phyloP scores from a whole-genome alignment of 2,329 filamentous ascomycete species.

The Akanthomyces dipterigenus region DNA sequence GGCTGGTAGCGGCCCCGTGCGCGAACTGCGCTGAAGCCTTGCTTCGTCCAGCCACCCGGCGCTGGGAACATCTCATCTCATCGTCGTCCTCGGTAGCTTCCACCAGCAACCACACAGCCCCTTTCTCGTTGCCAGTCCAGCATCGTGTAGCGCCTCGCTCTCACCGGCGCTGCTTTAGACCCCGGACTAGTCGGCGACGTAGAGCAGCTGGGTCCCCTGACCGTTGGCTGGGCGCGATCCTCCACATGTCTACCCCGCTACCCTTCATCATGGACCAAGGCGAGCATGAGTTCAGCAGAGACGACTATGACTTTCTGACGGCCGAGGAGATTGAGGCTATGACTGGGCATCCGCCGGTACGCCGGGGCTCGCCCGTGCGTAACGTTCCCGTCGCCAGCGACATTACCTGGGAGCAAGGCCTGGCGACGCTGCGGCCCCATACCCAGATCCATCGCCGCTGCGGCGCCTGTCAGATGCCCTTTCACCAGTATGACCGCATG shows the following conservation, averaged over 20 bases:
- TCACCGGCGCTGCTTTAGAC: background rate
- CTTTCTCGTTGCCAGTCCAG: background rate
- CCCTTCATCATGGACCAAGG: background rate
- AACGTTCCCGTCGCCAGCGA: background rate
- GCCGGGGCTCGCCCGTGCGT: background rate
- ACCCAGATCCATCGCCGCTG: constrained; percentile 7
- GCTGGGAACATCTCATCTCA: background rate
- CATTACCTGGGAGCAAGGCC: background rate
- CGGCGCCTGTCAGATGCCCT: constrained; percentile 4
- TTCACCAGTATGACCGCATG: constrained; percentile 3
- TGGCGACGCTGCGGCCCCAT: background rate
- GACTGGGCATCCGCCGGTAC: background rate
- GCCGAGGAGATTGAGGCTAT: background rate
- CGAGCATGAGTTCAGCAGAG: background rate
- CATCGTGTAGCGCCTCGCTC: background rate
- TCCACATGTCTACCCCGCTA: constrained; percentile 1
- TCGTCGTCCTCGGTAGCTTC: background rate
- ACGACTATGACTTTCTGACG: background rate
- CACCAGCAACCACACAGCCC: background rate
- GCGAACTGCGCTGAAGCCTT: background rate
- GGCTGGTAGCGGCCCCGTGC: background rate
- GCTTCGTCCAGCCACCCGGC: background rate
- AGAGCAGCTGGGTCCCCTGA: background rate
- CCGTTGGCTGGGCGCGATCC: background rate
- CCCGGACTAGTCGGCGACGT: background rate